Evolutionary conservation across 2,329 filamentous ascomycete species (phyloP).

Genomic region (Anthostomella pinea): DNA sequence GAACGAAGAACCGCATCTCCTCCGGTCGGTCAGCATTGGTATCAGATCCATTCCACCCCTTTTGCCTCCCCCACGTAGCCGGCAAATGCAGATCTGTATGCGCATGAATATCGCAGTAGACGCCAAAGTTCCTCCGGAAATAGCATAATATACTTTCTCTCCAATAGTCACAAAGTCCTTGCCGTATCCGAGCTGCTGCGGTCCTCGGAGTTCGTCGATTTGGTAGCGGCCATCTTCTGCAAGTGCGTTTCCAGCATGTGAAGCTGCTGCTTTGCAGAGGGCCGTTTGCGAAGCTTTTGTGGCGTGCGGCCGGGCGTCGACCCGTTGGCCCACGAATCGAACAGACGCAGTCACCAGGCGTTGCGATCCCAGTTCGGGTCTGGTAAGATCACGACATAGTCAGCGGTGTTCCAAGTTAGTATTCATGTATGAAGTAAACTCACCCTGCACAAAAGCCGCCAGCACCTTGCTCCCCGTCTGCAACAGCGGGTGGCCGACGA

Average conservation of each 20-base stretch:
- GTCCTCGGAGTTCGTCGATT: conserved; percentile 1
- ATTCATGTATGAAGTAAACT: conserved; percentile 28
- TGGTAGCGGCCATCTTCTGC: conserved; percentile 10
- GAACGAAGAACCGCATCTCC: too few species aligned
- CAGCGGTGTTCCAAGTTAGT: conserved; percentile 6
- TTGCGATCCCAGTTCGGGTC: conserved; percentile 90
- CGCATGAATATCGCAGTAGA: too few species aligned
- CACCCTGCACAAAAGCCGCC: conserved; percentile 94
- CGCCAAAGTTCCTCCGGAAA: too few species aligned
- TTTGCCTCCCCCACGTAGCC: too few species aligned
- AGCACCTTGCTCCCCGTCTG: conserved; percentile 98
- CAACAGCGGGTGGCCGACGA: conserved; percentile 91
- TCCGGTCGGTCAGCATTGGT: too few species aligned
- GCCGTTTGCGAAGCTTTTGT: conserved; percentile 44
- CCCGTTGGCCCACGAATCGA: conserved; percentile 31
- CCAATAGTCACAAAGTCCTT: conserved; percentile 17
- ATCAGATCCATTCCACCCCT: too few species aligned
- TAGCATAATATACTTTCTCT: neutral
- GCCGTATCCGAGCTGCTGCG: conserved; percentile 21
- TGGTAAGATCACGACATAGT: conserved; percentile 31
- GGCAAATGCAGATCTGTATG: too few species aligned
- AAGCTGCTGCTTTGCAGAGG: conserved; percentile 28
- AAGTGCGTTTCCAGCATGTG: conserved; percentile 24
- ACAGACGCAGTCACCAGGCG: conserved; percentile 64
- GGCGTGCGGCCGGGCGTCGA: conserved; percentile 29